Conservation (phyloP, 495 filamentous ascomycete species). For the Aspergillus hancockii region DNA sequence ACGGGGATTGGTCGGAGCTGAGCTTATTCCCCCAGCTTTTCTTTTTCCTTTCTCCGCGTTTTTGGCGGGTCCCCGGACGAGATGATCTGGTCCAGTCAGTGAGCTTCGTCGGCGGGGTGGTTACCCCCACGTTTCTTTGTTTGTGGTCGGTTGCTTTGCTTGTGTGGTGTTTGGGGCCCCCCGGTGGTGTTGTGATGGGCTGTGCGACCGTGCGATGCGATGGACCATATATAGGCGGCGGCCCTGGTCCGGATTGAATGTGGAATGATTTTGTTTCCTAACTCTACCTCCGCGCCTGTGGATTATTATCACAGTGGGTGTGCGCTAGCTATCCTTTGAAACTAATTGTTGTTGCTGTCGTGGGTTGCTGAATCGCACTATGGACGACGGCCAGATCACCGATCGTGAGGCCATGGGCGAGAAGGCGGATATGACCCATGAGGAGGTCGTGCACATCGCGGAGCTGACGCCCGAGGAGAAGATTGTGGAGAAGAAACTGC, state of each 20-base stretch:
- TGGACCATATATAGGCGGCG: neutral
- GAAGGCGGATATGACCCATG: constrained; percentile 40
- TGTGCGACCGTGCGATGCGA: too few species aligned
- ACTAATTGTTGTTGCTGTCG: neutral
- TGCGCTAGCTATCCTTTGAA: too few species aligned
- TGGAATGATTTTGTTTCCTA: too few species aligned
- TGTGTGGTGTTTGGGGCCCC: neutral
- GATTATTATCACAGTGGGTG: too few species aligned
- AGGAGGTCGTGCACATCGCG: constrained; percentile 43
- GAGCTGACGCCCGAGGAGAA: constrained; percentile 47
- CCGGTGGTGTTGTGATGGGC: too few species aligned
- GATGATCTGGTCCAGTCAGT: neutral
- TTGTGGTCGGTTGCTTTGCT: neutral
- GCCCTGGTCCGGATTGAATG: too few species aligned
- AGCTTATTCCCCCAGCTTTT: neutral
- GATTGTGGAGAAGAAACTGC: constrained; percentile 47
- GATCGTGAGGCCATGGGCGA: constrained; percentile 45
- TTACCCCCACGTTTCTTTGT: neutral
- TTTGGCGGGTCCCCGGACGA: neutral
- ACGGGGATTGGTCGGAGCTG: neutral
- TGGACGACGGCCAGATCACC: constrained; percentile 20
- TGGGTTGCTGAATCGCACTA: neutral
- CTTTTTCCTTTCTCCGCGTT: neutral
- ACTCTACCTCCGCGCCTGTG: too few species aligned
- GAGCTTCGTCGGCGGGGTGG: neutral